These are phyloP conservation scores for Rhexocercosporidium sp. DNA, from an alignment of 2,329 filamentous ascomycete species.

Conservation along the genomic window DNA sequence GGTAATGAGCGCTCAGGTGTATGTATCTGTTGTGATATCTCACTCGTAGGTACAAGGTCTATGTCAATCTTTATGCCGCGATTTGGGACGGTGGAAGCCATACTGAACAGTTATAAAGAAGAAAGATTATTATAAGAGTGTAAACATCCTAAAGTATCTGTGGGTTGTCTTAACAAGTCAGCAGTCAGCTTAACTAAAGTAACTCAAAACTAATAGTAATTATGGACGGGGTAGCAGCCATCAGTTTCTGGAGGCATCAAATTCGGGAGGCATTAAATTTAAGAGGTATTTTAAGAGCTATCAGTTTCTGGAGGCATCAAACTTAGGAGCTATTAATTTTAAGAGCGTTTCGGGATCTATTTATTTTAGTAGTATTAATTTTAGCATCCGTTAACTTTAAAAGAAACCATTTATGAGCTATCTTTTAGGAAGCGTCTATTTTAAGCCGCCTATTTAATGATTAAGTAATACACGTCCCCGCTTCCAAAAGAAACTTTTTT, in stretches of 20 bases:
- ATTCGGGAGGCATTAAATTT: neutral
- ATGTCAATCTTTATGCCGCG: neutral
- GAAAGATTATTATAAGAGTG: neutral
- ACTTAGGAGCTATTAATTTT: neutral
- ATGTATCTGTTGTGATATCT: neutral
- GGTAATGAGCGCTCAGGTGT: constrained; percentile 3
- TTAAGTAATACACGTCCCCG: neutral
- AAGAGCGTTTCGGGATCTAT: neutral
- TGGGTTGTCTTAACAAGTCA: neutral
- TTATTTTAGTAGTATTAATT: neutral
- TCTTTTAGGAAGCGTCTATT: neutral
- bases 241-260: neutral
- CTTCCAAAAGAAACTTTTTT: neutral
- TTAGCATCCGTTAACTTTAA: neutral
- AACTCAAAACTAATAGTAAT: neutral
- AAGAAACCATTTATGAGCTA: neutral
- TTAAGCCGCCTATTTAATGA: neutral
- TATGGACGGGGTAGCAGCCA: neutral
- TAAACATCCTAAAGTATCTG: neutral
- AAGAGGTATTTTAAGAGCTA: neutral
- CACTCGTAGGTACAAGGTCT: neutral
- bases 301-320: neutral
- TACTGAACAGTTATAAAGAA: neutral
- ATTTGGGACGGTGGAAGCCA: neutral
- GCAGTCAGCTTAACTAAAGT: neutral